Conservation (phyloP, 2,329 filamentous ascomycete genomes). For the Leptographium wingfieldii region DNA sequence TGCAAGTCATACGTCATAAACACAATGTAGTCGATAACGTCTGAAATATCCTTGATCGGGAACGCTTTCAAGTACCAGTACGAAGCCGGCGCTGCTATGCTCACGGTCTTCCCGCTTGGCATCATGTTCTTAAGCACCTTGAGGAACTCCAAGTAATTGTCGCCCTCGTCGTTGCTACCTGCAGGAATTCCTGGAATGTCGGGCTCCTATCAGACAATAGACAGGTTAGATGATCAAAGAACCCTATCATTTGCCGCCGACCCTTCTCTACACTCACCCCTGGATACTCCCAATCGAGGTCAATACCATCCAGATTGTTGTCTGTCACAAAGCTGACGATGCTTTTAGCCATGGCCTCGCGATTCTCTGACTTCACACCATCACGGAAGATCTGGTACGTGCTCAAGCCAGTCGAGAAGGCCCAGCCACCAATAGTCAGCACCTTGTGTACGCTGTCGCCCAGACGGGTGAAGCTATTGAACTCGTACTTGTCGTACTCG, state of each 20-base stretch:
- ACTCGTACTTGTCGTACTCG: conserved; percentile 14
- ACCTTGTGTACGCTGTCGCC: conserved; percentile 20
- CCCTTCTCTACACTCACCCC: not conserved
- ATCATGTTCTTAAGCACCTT: conserved; percentile 11
- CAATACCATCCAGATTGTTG: conserved; percentile 5
- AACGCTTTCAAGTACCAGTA: conserved; percentile 22
- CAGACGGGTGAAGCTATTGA: conserved; percentile 16
- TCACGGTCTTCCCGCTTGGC: conserved; percentile 13
- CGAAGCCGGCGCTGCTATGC: conserved; percentile 17
- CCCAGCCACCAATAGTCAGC: conserved; percentile 32
- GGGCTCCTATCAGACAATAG: not conserved
- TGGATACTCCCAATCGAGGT: conserved; percentile 10
- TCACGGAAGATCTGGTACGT: conserved; percentile 25
- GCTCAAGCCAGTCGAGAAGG: conserved; percentile 23
- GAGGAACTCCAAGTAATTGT: conserved; percentile 24
- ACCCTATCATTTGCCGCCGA: too few relatives aligned
- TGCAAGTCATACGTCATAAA: conserved; percentile 24
- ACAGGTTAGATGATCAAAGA: too few relatives aligned
- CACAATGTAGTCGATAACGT: conserved; percentile 21
- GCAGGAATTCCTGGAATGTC: conserved; percentile 20
- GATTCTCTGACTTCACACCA: conserved; percentile 8
- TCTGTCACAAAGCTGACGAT: conserved; percentile 5
- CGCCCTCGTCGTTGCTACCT: conserved; percentile 16
- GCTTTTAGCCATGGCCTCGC: conserved; percentile 4
- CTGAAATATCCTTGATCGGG: conserved; percentile 17